Conservation (phyloP, 73 alveolate genomes). For the Paramecium biaurelia region DNA sequence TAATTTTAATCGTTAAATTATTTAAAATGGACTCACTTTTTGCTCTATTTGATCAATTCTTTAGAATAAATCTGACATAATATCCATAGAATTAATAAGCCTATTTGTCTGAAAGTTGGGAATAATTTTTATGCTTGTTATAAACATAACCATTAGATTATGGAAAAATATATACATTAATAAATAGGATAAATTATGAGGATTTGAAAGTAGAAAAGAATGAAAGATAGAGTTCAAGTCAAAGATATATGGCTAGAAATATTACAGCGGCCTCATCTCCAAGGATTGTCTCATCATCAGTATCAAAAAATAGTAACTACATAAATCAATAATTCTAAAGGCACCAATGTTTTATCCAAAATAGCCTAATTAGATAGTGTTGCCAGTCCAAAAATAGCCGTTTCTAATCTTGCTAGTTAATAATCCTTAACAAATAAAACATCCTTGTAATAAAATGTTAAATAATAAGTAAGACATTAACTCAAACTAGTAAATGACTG, state of each 20-base stretch:
- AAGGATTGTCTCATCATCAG: conserved; percentile 21
- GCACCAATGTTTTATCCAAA: conserved; percentile 48
- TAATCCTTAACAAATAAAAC: conserved; percentile 4
- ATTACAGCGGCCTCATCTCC: conserved; percentile 50
- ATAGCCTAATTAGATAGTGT: neutral
- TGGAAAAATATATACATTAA: conserved; percentile 27
- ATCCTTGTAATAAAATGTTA: conserved; percentile 9
- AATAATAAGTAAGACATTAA: neutral
- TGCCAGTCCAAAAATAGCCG: conserved; percentile 40
- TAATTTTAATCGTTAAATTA: conserved; percentile 15
- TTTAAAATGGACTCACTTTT: conserved; percentile 44
- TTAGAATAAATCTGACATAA: conserved; percentile 7
- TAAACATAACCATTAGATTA: conserved; percentile 38
- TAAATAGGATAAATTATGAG: conserved; percentile 16
- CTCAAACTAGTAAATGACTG: neutral
- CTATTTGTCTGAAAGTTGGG: conserved; percentile 26
- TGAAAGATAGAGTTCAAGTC: neutral
- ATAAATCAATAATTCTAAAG: neutral
- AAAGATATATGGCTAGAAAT: conserved; percentile 36
- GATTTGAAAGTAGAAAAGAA: neutral
- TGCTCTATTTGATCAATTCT: conserved; percentile 34
- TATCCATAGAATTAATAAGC: conserved; percentile 13
- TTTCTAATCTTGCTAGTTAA: conserved; percentile 48
- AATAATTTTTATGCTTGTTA: neutral
- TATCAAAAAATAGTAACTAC: neutral